Base-by-base conservation (phyloP, 2,329 filamentous ascomycete genomes). In the Penicillium sp. region DNA sequence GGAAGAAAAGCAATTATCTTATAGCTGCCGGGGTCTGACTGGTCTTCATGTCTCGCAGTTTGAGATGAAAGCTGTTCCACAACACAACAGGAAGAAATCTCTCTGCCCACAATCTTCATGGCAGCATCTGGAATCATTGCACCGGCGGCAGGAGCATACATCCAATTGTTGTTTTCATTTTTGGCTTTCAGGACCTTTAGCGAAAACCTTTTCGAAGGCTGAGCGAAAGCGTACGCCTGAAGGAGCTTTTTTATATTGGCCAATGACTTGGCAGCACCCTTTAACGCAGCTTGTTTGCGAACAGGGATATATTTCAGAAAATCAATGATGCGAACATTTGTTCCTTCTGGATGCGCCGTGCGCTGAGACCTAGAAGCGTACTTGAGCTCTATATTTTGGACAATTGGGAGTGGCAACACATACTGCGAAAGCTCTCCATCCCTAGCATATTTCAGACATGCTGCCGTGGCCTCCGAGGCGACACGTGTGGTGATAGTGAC, bases 241-340 rank as follows among this genome's bases (percentile, higher is more conserved):
- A 83, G 53, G 14, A 76, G 45, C 15, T 66, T 67, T 53, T 71
- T 76, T 35, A 80, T 67, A 33, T 67, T 72, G 4, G 62, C 57
- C 3, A 80, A 51, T 6, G 59, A 70, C 45, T 72, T 78, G 8
- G 67, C 47, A 0, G 70, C 57, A 23, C 65, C 61, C 48, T 77
- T 81, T 17, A 75, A 44, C 2, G 70, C 68, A 3, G 69, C 65
- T 55, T 80, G 74, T 49, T 69, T 72, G 26, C 79, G 71, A 4
- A 83, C 80, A 6, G 79, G 79, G 12, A 80, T 65, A 23, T 64
- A 55, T 37, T 74, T 73, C 39, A 82, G 70, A 48, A 82, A 75
- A 25, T 75, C 67, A 8, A 61, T 67, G 8, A 80, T 64, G 25
- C 71, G 71, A 31, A 82, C 68, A 11, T 74, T 80, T 1, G 77